Percentiles rank a stretch among this genome's conserved stretches.
Conservation (phyloP, 768 basidiomycete species). For the Hemileccinum rubropunctum region DNA sequence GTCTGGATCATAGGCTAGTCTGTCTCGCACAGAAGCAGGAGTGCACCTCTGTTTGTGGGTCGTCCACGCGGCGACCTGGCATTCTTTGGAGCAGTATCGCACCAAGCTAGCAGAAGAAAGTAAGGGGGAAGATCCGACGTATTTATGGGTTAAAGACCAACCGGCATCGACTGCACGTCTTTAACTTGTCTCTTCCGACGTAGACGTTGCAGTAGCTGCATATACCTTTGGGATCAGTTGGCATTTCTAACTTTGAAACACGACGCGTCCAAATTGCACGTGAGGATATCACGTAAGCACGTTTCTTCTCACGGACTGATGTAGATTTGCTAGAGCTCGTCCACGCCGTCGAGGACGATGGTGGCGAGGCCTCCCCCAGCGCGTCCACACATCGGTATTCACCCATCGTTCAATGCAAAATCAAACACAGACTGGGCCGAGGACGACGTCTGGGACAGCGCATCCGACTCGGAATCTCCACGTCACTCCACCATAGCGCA, state of each 20-base stretch:
- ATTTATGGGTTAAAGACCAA: constrained; percentile 3
- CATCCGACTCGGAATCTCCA: constrained; percentile 74
- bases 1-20: constrained; percentile 12
- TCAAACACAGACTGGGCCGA: constrained; percentile 70
- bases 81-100: constrained; percentile 30
- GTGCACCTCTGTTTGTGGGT: constrained; percentile 25
- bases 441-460: constrained; percentile 85
- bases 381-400: constrained; percentile 68
- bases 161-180: constrained; percentile 24
- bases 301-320: constrained; percentile 8
- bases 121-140: not conserved
- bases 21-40: constrained; percentile 9
- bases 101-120: constrained; percentile 16
- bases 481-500: constrained; percentile 51
- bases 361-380: constrained; percentile 67
- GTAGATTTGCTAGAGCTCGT: no score
- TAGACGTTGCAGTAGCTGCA: constrained; percentile 25
- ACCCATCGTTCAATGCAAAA: constrained; percentile 44
- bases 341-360: constrained; percentile 33
- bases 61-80: constrained; percentile 29
- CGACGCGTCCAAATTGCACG: not conserved
- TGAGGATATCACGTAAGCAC: not conserved
- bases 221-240: constrained; percentile 20
- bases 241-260: not conserved
- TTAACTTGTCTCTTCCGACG: constrained; percentile 24